Evolutionary conservation across 1,139 yeast genomes (phyloP).

Genomic region (Suhomyces taliae): DNA sequence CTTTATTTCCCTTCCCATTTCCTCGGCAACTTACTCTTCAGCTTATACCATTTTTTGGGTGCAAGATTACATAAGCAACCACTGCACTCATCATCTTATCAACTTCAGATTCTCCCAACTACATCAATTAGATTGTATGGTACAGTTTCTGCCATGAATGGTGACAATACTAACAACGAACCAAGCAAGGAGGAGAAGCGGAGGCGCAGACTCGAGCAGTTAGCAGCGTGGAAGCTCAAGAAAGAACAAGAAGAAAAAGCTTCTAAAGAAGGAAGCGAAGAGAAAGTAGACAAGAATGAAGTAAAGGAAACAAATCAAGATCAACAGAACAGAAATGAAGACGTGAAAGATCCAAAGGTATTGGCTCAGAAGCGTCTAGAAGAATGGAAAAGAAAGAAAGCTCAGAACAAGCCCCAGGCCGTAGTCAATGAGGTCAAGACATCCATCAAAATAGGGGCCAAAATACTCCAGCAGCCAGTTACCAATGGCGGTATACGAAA

Average conservation of each 20-base stretch:
- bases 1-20: too few relatives aligned
- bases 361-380: constrained; percentile 33
- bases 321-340: neutral
- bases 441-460: constrained; percentile 3
- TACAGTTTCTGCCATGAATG: constrained; percentile 1
- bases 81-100: constrained; percentile 1
- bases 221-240: constrained; percentile 44
- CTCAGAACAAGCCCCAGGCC: constrained; percentile 8
- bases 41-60: too few relatives aligned
- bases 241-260: constrained; percentile 24
- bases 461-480: neutral
- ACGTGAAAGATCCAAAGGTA: constrained; percentile 4
- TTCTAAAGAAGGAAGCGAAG: neutral
- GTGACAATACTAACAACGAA: constrained; percentile 15
- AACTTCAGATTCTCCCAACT: neutral
- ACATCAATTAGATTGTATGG: constrained; percentile 2
- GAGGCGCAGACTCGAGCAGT: constrained; percentile 36
- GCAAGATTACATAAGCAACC: neutral
- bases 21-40: too few relatives aligned
- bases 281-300: too few relatives aligned
- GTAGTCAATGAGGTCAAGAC: constrained; percentile 3
- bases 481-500: constrained; percentile 1
- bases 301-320: neutral
- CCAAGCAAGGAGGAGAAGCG: constrained; percentile 33
- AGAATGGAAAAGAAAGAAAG: constrained; percentile 40